Evolutionary conservation across 371 early-diverging fungal genomes (phyloP), one percentile per base, ranked within the genome.

Genomic region (Chytridium lagenaria): DNA sequence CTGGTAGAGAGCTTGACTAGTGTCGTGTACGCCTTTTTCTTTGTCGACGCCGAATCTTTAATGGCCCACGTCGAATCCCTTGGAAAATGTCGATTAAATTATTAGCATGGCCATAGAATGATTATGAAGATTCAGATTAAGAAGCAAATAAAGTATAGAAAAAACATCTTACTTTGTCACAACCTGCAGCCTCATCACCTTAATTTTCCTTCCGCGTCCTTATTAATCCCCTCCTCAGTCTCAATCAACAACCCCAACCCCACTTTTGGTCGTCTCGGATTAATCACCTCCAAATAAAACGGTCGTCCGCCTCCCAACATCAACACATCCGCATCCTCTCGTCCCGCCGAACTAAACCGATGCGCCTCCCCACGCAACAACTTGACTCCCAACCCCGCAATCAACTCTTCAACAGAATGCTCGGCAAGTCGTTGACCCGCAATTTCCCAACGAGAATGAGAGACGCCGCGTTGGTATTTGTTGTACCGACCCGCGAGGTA

Each of bases 321-420:
- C 34, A 94, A 88, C 10, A 99, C 99, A 82, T 99, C 97, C 19
- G 93, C 92, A 84, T 99, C 99, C 78, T 99, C 99, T 44, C 99
- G 89, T 1, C 99, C 99, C 1, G 98, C 90, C 0, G 93, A 88
- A 1, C 91, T 88, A 80, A 99, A 94, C 68, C 93, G 94, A 80
- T 88, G 90, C 5, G 81, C 83, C 19, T 77, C 40, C 55, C 57
- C 70, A 5, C 3, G 12, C 59, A 30, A 67, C 40, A 34, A 77
- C 10, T 76, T 75, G 71, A 85, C 81, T 51, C 94, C 71, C 1
- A 86, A 77, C 34, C 85, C 86, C 1, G 88, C 91, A 38, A 93
- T 87, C 52, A 91, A 85, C 63, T 95, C 97, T 0, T 95, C 91
- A 0, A 97, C 95, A 0, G 92, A 92, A 44, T 88, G 80, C 61